Percentiles rank a stretch among this genome's conserved stretches.
phyloP scores from a whole-genome alignment of 306 rosid genomes.

The Heteromeles arbutifolia region DNA sequence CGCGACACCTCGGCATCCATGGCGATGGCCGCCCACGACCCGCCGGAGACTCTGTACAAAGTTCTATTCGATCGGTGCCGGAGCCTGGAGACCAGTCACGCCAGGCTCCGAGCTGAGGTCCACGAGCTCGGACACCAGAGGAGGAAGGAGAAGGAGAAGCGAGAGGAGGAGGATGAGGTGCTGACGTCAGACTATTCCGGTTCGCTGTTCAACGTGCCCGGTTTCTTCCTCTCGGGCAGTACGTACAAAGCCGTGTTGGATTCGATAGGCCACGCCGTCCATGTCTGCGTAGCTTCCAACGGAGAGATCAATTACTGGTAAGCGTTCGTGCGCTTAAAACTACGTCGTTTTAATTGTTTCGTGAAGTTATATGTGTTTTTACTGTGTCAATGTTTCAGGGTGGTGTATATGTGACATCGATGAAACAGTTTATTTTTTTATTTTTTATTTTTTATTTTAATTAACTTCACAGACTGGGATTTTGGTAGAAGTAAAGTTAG shows the following conservation, averaged over 20 bases:
- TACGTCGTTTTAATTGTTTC: not conserved
- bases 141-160: not conserved
- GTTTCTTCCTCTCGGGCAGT: slow-evolving; percentile 29
- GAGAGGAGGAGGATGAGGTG: not conserved
- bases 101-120: slow-evolving; percentile 37
- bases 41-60: slow-evolving; percentile 1
- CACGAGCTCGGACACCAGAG: slow-evolving; percentile 26
- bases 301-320: slow-evolving; percentile 67
- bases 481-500: not conserved
- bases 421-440: not conserved
- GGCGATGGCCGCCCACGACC: slow-evolving; percentile 25
- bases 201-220: slow-evolving; percentile 10
- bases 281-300: slow-evolving; percentile 37
- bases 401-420: not conserved
- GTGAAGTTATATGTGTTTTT: not conserved
- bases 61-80: slow-evolving; percentile 39
- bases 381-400: not conserved
- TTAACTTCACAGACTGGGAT: not conserved
- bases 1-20: slow-evolving; percentile 27
- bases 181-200: slow-evolving; percentile 7
- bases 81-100: slow-evolving; percentile 48
- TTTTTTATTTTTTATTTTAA: too few species aligned
- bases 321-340: not conserved
- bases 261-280: slow-evolving; percentile 59
- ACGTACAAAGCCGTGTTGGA: slow-evolving; percentile 47